Evolutionary conservation across 331 rosid genomes (phyloP), one percentile per base, ranked within the genome.

Genomic region (Malus hybrid): DNA sequence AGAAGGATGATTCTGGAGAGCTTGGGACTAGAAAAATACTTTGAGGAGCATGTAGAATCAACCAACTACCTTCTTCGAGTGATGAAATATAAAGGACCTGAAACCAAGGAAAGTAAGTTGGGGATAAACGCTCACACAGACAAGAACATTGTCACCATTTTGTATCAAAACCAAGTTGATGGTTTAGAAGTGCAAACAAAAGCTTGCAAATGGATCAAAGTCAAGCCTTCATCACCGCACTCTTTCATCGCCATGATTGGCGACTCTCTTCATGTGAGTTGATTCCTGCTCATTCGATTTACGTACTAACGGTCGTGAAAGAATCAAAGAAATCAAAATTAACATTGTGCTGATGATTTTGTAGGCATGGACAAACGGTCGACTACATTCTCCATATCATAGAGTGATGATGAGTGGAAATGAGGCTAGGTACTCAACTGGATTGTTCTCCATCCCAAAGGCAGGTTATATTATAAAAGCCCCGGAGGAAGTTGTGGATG

Each of bases 341-440:
- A 16, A 5, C 10, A 36, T 57, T 28, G 24, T 30, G 12, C 20
- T 72, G 30, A 60, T 72, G 48, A 64, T 39, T 50, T 55, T 79
- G 75, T 55, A 93, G 98, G 97, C 98, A 22, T 93, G 97, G 97
- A 30, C 91, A 74, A 93, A 93, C 7, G 98, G 98, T 0, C 75
- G 92, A 71, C 28, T 91, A 22, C 84, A 91, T 74, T 82, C 97
- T 2, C 79, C 97, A 0, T 70, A 66, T 71, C 98, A 91, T 48
- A 56, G 93, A 15, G 98, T 93, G 75, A 86, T 92, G 90, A 88
- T 89, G 90, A 85, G 29, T 1, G 93, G 97, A 71, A 78, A 81
- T 28, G 85, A 84, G 46, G 87, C 87, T 9, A 82, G 97, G 82
- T 92, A 88, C 78, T 92, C 92, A 0, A 39, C 69, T 6, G 97